Base-by-base conservation (phyloP, 176 grass and related monocot species). In the Thinopyrum elongatum region DNA sequence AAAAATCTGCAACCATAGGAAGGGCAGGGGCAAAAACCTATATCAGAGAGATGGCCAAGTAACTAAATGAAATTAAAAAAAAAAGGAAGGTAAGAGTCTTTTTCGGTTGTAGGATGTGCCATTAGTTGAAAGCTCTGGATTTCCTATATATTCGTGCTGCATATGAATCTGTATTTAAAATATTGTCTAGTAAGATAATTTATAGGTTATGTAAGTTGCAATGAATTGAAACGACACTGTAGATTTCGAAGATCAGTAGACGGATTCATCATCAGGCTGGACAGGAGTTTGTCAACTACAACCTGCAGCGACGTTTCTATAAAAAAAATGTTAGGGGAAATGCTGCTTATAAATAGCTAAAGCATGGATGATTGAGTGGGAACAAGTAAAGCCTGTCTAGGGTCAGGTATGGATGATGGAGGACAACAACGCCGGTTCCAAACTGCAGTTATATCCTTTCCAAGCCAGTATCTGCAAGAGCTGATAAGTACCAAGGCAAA, bases 331-430 rank as follows among this genome's bases (percentile, higher is more conserved):
- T 74, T 80, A 15, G 44, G 12, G 44, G 44, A 46, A 46, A 46
- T 46, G 44, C 13, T 46, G 1, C 44, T 46, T 46, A 14, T 46
- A 64, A 38, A 57, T 17, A 14, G 14, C 46, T 60, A 79, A 77
- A 46, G 17, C 22, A 84, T 36, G 22, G 17, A 27, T 55, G 21
- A 25, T 31, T 38, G 25, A 60, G 35, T 14, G 1, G 34, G 15
- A 29, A 14, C 44, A 72, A 34, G 53, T 39, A 26, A 88, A 82
- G 80, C 63, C 47, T 78, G 73, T 44, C 6, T 70, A 46, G 29
- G 23, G 42, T 44, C 36, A 69, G 38, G 21, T 73, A 44, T 15
- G 44, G 44, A 14, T 46, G 44, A 46, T 14, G 12, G 12, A 46
- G 12, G 22, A 44, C 70, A 80, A 27, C 59, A 63, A 7, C 8